Percentiles rank a stretch among this genome's conserved stretches.
Evolutionary conservation across 306 rosid species (phyloP).

Genomic region (Acmispon strigosus): DNA sequence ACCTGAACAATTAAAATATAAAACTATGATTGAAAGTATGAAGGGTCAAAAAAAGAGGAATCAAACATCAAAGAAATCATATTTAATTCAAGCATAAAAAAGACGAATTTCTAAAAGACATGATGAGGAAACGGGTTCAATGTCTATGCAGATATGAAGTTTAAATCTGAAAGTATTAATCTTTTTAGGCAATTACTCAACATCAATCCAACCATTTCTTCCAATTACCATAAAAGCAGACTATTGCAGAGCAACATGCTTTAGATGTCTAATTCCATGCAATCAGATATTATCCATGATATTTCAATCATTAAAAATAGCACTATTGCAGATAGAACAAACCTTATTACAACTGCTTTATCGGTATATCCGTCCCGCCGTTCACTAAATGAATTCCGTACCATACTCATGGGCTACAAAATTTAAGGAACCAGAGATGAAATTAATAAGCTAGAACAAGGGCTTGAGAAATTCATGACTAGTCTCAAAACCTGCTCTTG

Average conservation of each 20-base stretch:
- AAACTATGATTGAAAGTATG: neutral
- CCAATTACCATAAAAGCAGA: neutral
- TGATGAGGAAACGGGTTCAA: neutral
- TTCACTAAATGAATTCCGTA: slow-evolving; percentile 71
- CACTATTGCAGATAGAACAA: slow-evolving; percentile 18
- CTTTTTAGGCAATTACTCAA: neutral
- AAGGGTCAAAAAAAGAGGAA: neutral
- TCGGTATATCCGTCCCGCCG: slow-evolving; percentile 91
- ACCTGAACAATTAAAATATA: slow-evolving; percentile 40
- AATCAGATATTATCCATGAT: neutral
- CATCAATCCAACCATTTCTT: neutral
- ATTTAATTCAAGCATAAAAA: neutral
- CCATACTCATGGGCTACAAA: slow-evolving; percentile 76
- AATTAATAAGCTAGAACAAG: slow-evolving; percentile 21
- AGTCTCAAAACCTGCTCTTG: slow-evolving; percentile 4
- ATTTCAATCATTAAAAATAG: neutral
- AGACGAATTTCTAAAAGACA: neutral
- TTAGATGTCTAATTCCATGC: neutral
- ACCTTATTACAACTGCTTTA: slow-evolving; percentile 89
- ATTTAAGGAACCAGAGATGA: slow-evolving; percentile 15
- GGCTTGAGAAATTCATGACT: slow-evolving; percentile 13
- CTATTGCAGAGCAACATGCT: neutral
- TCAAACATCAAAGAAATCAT: neutral
- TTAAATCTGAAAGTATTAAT: neutral
- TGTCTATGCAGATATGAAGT: neutral